phyloP scores from a whole-genome alignment of 768 basidiomycete genomes.

The Amanita brunnescens region DNA sequence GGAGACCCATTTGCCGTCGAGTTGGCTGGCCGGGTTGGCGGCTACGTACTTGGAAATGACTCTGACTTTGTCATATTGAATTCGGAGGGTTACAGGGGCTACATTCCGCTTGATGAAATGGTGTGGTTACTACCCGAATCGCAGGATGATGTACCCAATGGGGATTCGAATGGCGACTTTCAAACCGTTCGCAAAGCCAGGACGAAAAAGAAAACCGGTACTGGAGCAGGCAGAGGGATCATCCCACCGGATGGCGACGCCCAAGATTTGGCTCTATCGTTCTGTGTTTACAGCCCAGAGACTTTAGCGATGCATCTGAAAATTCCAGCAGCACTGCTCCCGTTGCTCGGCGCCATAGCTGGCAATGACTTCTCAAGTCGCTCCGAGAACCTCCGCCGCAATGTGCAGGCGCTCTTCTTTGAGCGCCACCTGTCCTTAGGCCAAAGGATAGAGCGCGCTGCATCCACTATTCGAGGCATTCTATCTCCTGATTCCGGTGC shows the following conservation, averaged over 20 bases:
- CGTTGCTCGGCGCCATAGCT: conserved; percentile 67
- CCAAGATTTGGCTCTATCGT: conserved; percentile 38
- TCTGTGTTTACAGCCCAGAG: conserved; percentile 52
- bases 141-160: conserved; percentile 19
- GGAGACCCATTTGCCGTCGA: conserved; percentile 82
- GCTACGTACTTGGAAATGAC: conserved; percentile 71
- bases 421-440: conserved; percentile 44
- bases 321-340: conserved; percentile 63
- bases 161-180: conserved; percentile 46
- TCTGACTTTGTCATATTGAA: conserved; percentile 80
- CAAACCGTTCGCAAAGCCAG: conserved; percentile 49
- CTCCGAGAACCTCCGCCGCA: conserved; percentile 36
- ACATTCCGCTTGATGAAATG: conserved; percentile 71
- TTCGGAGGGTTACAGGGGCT: conserved; percentile 68
- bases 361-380: conserved; percentile 73
- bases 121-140: conserved; percentile 42
- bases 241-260: conserved; percentile 45
- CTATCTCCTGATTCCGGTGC: conserved; percentile 41
- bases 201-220: conserved; percentile 32
- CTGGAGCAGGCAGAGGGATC: conserved; percentile 27
- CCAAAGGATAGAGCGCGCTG: conserved; percentile 63
- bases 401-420: conserved; percentile 59
- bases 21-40: conserved; percentile 63
- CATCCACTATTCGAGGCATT: conserved; percentile 45
- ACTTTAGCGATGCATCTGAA: conserved; percentile 55